Evolutionary conservation across 1,284 basidiomycete species (phyloP), one percentile per base, ranked within the genome.

Genomic region (Cystobasidium pallidum): DNA sequence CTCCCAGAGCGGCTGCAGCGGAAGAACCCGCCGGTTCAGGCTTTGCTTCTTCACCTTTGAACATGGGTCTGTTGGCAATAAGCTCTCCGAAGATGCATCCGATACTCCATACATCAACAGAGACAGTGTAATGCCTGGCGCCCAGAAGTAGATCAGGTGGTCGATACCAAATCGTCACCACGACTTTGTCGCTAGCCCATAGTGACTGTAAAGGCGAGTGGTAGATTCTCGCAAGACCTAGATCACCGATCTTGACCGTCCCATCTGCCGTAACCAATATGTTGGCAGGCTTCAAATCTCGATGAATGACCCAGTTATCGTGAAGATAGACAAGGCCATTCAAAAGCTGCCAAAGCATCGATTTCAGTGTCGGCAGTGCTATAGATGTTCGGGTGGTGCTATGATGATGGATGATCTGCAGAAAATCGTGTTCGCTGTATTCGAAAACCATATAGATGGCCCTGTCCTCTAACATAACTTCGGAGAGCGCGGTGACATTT

Each of bases 381-480:
- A 98, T 91, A 4, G 88, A 84, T 3, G 85, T 83, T 3, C 95
- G 89, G 0, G 90, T 91, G 79, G 94, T 92, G 3, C 92, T 91
- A 79, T 98, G 92, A 81, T 98, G 94, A 80, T 98, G 94, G 62
- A 99, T 98, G 73, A 99, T 89, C 92, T 98, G 94, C 91, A 97
- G 84, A 79, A 97, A 95, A 81, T 99, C 96, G 79, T 99, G 96
- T 78, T 99, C 96, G 3, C 95, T 94, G 77, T 96, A 99, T 77
- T 98, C 94, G 77, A 99, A 98, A 19, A 99, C 93, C 91, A 99
- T 96, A 80, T 93, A 95, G 73, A 97, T 96, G 0, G 93, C 92
- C 81, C 97, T 97, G 77, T 99, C 95, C 80, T 99, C 94, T 21
- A 99, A 84, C 66, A 99, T 93, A 32, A 98, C 95, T 80, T 98